Evolutionary conservation across 2,329 filamentous ascomycete genomes (phyloP), one percentile per base, ranked within the genome.

Genomic region (Onygenales sp.): DNA sequence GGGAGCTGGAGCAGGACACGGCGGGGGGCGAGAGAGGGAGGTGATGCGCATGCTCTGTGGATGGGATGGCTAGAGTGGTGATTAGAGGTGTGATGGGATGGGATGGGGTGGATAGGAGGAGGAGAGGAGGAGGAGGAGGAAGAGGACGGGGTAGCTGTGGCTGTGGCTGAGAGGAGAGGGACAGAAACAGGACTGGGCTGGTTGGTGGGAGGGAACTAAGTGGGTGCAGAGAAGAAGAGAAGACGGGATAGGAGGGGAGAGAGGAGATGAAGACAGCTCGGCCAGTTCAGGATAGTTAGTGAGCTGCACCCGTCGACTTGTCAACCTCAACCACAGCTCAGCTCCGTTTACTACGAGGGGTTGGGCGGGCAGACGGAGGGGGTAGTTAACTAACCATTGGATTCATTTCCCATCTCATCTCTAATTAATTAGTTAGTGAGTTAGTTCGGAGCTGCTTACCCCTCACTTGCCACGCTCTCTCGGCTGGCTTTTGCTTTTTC

Each of bases 61-160:
- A n/a, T 9, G 35, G 31, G 43, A 35, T 4, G n/a, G 43, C 7
- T 6, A 10, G 14, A 9, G 17, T 21, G 17, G 17, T 31, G 42
- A 11, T 8, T 7, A 8, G 42, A n/a, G 17, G 14, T 21, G 11
- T 14, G 45, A 47, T 50, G 45, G 13, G 46, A 50, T 50, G 38
- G 47, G 4, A 55, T 68, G 9, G 58, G 14, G 27, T 60, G 54
- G 5, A 27, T 55, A 60, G n/a, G 54, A 63, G 21, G 58, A 58
- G 9, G 56, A 60, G 33, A 46, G 1, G 53, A 60, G n/a, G 54
- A 63, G 21, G 58, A 58, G 9, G 56, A 60, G 33, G 1, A 59
- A 17, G n/a, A 36, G 47, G 4, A 57, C 67, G 10, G 58, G 14
- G 27, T 60, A 53, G 5, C 55, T 43, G 31, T n/a, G 54, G 63